Percentiles rank a stretch among this genome's conserved stretches.
These are phyloP conservation scores for Prunus yedoensis DNA, from an alignment of 331 rosid species.

Conservation along the genomic window DNA sequence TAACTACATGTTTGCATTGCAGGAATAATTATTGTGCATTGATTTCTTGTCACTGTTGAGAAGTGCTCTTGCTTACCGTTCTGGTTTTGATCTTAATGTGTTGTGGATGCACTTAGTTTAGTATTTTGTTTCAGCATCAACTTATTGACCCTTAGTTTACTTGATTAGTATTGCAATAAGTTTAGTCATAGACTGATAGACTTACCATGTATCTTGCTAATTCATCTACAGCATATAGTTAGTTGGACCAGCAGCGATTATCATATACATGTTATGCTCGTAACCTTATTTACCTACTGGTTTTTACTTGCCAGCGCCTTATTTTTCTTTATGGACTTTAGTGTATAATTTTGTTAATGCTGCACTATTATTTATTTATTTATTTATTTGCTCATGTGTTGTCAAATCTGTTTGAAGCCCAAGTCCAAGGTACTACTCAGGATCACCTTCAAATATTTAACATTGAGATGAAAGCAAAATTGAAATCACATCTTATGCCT, in stretches of 20 bases:
- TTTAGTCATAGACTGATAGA: background rate
- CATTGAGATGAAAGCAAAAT: conserved; percentile 91
- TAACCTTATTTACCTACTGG: background rate
- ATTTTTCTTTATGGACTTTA: background rate
- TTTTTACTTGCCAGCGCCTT: background rate
- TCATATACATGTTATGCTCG: background rate
- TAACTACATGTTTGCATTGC: background rate
- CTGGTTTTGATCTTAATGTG: background rate
- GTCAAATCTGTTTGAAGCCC: conserved; percentile 54
- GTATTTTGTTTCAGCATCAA: background rate
- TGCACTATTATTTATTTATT: background rate
- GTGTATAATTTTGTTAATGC: background rate
- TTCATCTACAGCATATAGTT: background rate
- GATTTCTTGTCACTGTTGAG: background rate
- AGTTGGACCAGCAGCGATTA: background rate
- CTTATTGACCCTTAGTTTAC: background rate
- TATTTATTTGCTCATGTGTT: conserved; percentile 24
- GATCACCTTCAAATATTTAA: conserved; percentile 97
- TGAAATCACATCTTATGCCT: conserved; percentile 93
- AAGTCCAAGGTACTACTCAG: conserved; percentile 97
- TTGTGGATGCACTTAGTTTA: background rate
- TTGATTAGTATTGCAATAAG: background rate
- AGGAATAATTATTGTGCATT: background rate
- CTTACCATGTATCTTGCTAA: background rate
- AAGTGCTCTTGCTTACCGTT: background rate